Percentiles rank a stretch among this genome's conserved stretches.
These are phyloP conservation scores for Starmerella sp. DNA, from an alignment of 805 yeast genomes.

Conservation along the genomic window DNA sequence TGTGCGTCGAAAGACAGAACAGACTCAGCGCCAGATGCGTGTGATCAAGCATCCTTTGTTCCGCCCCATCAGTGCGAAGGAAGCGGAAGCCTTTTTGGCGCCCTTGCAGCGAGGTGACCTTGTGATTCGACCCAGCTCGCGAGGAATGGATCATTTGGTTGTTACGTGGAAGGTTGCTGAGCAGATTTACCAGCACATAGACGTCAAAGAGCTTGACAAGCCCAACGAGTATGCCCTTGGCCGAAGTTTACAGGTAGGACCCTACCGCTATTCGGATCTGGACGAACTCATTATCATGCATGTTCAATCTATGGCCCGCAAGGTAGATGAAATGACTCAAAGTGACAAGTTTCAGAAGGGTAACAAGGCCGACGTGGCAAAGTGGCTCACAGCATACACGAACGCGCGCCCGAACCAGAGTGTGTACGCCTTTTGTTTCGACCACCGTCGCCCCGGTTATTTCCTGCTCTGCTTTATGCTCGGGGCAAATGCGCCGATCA, in stretches of 20 bases:
- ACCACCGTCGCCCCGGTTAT: slow-evolving; percentile 90
- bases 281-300: slow-evolving; percentile 88
- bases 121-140: slow-evolving; percentile 88
- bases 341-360: slow-evolving; percentile 86
- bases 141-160: slow-evolving; percentile 77
- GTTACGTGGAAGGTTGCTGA: slow-evolving; percentile 95
- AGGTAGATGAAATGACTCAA: slow-evolving; percentile 71
- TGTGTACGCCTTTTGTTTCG: slow-evolving; percentile 81
- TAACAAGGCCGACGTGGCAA: slow-evolving; percentile 63
- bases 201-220: slow-evolving; percentile 64
- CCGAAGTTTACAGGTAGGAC: slow-evolving; percentile 51
- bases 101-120: slow-evolving; percentile 82
- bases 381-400: slow-evolving; percentile 80
- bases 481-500: slow-evolving; percentile 36
- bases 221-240: slow-evolving; percentile 55
- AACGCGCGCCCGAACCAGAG: slow-evolving; percentile 84
- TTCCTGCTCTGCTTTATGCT: slow-evolving; percentile 79
- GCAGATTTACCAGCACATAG: slow-evolving; percentile 81
- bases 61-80: slow-evolving; percentile 66
- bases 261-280: slow-evolving; percentile 63
- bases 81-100: slow-evolving; percentile 89
- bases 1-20: slow-evolving; percentile 56
- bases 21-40: slow-evolving; percentile 58
- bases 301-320: slow-evolving; percentile 68
- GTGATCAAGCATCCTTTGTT: slow-evolving; percentile 86